phyloP scores from a whole-genome alignment of 1,284 basidiomycete species.

The Puccinia triticina region DNA sequence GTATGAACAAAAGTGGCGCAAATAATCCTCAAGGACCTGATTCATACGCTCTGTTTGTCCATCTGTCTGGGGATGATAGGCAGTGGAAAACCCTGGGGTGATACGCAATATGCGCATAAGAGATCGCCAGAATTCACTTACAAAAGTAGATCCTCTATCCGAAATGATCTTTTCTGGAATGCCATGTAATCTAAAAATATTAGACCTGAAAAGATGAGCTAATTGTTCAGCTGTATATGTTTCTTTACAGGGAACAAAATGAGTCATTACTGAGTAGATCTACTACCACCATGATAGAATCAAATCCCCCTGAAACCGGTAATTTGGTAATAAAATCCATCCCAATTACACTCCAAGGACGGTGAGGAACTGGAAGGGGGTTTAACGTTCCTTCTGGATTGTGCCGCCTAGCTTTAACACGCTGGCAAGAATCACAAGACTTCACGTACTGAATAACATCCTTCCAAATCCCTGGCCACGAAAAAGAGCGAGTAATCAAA shows the following conservation, averaged over 20 bases:
- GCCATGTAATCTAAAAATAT: slow-evolving; percentile 9
- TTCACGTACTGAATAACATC: background rate
- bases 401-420: slow-evolving; percentile 56
- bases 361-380: too few relatives aligned
- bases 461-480: slow-evolving; percentile 9
- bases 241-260: slow-evolving; percentile 29
- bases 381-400: too few relatives aligned
- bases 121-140: too few relatives aligned
- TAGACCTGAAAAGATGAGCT: background rate
- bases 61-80: too few relatives aligned
- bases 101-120: too few relatives aligned
- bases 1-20: slow-evolving; percentile 53
- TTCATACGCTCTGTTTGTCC: slow-evolving; percentile 22
- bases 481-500: slow-evolving; percentile 8
- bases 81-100: too few relatives aligned
- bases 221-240: background rate
- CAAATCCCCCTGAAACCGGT: slow-evolving; percentile 2
- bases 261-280: slow-evolving; percentile 11
- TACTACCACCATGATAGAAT: slow-evolving; percentile 30
- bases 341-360: background rate
- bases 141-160: background rate
- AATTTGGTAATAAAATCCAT: slow-evolving; percentile 46
- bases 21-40: slow-evolving; percentile 43
- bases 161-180: slow-evolving; percentile 18
- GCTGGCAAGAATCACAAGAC: slow-evolving; percentile 60